Conservation (phyloP, 2,329 filamentous ascomycete genomes). For the Clonostachys chloroleuca region DNA sequence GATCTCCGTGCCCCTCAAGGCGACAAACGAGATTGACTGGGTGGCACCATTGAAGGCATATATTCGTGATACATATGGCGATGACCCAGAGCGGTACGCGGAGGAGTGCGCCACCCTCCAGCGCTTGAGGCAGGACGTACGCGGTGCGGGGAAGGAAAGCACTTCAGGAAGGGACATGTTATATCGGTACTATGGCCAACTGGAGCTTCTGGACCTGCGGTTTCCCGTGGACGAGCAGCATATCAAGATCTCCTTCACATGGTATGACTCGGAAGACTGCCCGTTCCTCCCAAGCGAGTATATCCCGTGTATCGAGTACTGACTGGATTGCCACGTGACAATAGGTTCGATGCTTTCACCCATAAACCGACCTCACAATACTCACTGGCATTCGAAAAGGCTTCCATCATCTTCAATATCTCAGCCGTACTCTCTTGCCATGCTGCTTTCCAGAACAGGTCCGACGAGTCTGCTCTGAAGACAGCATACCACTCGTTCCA, state of each 20-base stretch:
- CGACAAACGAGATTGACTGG: conserved; percentile 98
- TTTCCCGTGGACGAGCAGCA: conserved; percentile 98
- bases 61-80: conserved; percentile 90
- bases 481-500: conserved; percentile 98
- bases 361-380: conserved; percentile 97
- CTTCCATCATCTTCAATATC: conserved; percentile 99
- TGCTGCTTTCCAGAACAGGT: conserved; percentile 86
- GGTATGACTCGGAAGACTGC: conserved; percentile 46
- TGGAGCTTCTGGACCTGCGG: conserved; percentile 87
- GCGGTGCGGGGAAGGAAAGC: conserved; percentile 94
- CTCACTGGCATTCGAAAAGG: conserved; percentile 95
- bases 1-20: conserved; percentile 90
- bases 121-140: conserved; percentile 94
- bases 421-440: conserved; percentile 95
- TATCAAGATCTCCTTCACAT: conserved; percentile 98
- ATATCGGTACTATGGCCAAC: conserved; percentile 95
- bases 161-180: conserved; percentile 88
- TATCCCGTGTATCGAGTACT: background rate
- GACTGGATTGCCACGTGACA: background rate
- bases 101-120: conserved; percentile 96
- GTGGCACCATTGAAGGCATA: conserved; percentile 85
- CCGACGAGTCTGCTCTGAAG: conserved; percentile 89
- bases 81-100: conserved; percentile 92
- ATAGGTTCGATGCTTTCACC: conserved; percentile 98
- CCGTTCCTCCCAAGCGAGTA: background rate